Evolutionary conservation across 2,329 filamentous ascomycete species (phyloP).

Genomic region (Tolypocladium sp.): DNA sequence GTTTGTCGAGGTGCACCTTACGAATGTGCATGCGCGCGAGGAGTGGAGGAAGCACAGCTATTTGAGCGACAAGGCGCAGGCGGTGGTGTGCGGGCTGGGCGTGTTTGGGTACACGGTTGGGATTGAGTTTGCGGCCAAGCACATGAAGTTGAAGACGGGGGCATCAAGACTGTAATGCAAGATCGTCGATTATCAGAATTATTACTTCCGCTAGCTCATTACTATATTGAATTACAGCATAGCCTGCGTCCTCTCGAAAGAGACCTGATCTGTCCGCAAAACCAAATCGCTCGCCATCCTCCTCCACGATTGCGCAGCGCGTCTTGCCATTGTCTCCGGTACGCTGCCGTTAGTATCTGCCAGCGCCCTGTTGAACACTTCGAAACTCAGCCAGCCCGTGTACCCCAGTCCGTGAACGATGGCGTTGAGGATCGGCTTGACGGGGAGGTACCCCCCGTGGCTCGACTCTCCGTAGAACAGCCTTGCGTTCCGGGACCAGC

Average conservation of each 20-base stretch:
- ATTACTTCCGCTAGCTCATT: no score
- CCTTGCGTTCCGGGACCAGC: conserved; percentile 66
- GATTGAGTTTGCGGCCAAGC: conserved; percentile 41
- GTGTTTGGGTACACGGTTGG: conserved; percentile 53
- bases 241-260: conserved; percentile 18
- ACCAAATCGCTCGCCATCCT: conserved; percentile 29
- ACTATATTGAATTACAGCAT: conserved; percentile 16
- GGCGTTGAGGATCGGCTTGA: conserved; percentile 48
- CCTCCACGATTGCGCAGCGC: conserved; percentile 41
- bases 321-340: conserved; percentile 43
- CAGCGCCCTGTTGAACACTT: conserved; percentile 48
- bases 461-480: conserved; percentile 47
- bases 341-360: conserved; percentile 53
- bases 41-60: conserved; percentile 61
- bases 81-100: conserved; percentile 65
- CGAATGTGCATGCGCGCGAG: conserved; percentile 66
- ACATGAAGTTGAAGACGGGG: conserved; percentile 31
- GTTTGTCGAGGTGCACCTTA: conserved; percentile 71
- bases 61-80: conserved; percentile 66
- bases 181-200: no score
- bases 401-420: conserved; percentile 58
- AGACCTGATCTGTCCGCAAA: not conserved
- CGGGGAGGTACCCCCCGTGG: conserved; percentile 58
- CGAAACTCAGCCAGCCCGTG: conserved; percentile 61
- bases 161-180: conserved; percentile 3